A percentile compares a stretch with the other conserved stretches of the same genome.
phyloP scores from a whole-genome alignment of 352 stramenopile genomes.

The Globisporangium irregulare region DNA sequence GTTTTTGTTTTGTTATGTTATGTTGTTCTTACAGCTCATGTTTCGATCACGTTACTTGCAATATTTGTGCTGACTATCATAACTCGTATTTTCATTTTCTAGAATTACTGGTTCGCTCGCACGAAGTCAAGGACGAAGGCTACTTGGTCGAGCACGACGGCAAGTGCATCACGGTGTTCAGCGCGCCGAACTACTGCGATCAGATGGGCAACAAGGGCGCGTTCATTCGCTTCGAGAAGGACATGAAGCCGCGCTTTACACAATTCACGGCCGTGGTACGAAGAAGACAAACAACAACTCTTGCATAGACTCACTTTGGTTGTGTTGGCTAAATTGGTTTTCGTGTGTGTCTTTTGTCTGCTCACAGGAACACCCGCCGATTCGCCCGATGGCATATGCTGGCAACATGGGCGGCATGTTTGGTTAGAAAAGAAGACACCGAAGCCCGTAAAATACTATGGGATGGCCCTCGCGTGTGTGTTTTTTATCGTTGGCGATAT shows the following conservation, averaged over 20 bases:
- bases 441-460: not conserved
- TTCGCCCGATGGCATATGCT: slow-evolving; percentile 87
- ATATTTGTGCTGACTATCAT: slow-evolving; percentile 2
- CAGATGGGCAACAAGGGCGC: slow-evolving; percentile 99
- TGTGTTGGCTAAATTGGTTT: slow-evolving; percentile 4
- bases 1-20: slow-evolving; percentile 1
- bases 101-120: slow-evolving; percentile 96
- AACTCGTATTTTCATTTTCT: slow-evolving; percentile 7
- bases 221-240: slow-evolving; percentile 97
- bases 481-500: not conserved
- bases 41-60: slow-evolving; percentile 6
- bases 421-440: slow-evolving; percentile 33
- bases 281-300: not conserved
- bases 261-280: slow-evolving; percentile 93
- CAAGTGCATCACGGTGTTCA: slow-evolving; percentile 99
- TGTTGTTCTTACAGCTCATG: not conserved
- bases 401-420: slow-evolving; percentile 91
- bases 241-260: slow-evolving; percentile 95
- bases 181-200: slow-evolving; percentile 99
- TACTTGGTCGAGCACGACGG: slow-evolving; percentile 99
- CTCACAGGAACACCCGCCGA: slow-evolving; percentile 78
- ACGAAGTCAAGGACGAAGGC: slow-evolving; percentile 99
- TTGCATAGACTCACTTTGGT: not conserved
- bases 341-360: not conserved
- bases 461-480: not conserved